Evolutionary conservation across 805 yeast species (phyloP).

Genomic region (Lachancea mirantina): DNA sequence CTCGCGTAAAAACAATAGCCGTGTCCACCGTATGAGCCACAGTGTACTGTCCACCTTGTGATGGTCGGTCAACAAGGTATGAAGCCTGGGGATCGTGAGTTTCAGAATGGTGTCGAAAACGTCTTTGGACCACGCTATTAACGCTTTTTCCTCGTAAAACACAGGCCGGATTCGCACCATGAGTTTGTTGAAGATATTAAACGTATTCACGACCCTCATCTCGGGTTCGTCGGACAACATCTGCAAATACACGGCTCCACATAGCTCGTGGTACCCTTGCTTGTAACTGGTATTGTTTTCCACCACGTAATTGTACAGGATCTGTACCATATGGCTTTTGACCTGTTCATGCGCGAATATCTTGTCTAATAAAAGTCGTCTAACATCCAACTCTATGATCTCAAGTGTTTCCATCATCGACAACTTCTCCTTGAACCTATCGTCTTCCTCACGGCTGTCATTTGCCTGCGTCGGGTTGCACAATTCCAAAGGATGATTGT

Average conservation of each 20-base stretch:
- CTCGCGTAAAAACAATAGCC: constrained; percentile 27
- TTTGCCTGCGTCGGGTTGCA: not conserved
- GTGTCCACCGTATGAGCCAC: constrained; percentile 31
- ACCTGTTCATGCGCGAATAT: constrained; percentile 15
- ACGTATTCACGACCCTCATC: constrained; percentile 12
- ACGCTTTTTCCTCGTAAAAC: constrained; percentile 21
- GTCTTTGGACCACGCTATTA: constrained; percentile 23
- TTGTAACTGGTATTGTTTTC: constrained; percentile 16
- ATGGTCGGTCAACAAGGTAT: constrained; percentile 10
- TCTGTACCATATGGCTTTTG: constrained; percentile 21
- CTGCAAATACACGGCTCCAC: constrained; percentile 25
- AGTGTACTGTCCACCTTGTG: constrained; percentile 16
- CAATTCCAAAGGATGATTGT: constrained; percentile 7
- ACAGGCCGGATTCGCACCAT: constrained; percentile 22
- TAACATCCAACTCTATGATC: constrained; percentile 25
- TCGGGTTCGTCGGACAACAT: constrained; percentile 5
- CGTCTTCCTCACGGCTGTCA: constrained; percentile 1
- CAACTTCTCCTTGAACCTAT: constrained; percentile 9
- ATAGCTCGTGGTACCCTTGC: constrained; percentile 30
- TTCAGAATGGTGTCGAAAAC: constrained; percentile 19
- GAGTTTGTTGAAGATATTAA: constrained; percentile 21
- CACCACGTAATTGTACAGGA: constrained; percentile 21
- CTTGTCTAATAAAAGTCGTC: constrained; percentile 22
- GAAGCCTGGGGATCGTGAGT: constrained; percentile 15
- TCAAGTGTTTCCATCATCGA: constrained; percentile 22